These are phyloP conservation scores for Fragaria ananassa DNA, from an alignment of 306 rosid species.

Conservation along the genomic window DNA sequence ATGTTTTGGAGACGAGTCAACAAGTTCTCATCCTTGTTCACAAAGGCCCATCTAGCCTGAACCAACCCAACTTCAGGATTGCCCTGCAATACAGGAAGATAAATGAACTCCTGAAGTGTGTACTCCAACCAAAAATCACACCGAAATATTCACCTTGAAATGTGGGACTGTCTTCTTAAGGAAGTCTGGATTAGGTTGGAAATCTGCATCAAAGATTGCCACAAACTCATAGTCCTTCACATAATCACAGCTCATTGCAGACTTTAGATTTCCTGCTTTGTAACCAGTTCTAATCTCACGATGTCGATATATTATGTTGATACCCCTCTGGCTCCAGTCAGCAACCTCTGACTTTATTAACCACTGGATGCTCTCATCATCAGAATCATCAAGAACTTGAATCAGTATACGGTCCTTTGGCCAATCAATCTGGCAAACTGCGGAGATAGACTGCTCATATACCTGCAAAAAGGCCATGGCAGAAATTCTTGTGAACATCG, in stretches of 20 bases:
- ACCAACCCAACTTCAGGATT: slow-evolving; percentile 78
- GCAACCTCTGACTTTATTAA: slow-evolving; percentile 74
- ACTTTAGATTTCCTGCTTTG: slow-evolving; percentile 96
- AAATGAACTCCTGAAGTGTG: slow-evolving; percentile 20
- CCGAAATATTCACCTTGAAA: slow-evolving; percentile 62
- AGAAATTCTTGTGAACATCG: slow-evolving; percentile 15
- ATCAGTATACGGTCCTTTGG: slow-evolving; percentile 77
- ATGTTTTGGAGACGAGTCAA: slow-evolving; percentile 95
- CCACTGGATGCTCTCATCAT: slow-evolving; percentile 76
- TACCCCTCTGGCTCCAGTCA: slow-evolving; percentile 79
- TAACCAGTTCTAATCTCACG: slow-evolving; percentile 86
- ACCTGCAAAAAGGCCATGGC: slow-evolving; percentile 54
- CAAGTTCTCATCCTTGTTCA: slow-evolving; percentile 91
- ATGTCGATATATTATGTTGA: slow-evolving; percentile 77
- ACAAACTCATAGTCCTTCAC: slow-evolving; percentile 85
- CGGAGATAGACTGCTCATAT: slow-evolving; percentile 90
- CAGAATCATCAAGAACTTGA: slow-evolving; percentile 94
- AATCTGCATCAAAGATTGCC: slow-evolving; percentile 91
- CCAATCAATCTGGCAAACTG: slow-evolving; percentile 88
- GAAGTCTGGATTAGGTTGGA: slow-evolving; percentile 94
- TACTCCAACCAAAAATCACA: slow-evolving; percentile 9
- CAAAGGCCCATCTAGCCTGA: slow-evolving; percentile 94
- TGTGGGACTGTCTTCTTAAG: slow-evolving; percentile 80
- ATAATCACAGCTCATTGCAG: slow-evolving; percentile 92
- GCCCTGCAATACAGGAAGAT: slow-evolving; percentile 49